phyloP scores from a whole-genome alignment of 2,329 filamentous ascomycete species.

The Aspergillus sp. region DNA sequence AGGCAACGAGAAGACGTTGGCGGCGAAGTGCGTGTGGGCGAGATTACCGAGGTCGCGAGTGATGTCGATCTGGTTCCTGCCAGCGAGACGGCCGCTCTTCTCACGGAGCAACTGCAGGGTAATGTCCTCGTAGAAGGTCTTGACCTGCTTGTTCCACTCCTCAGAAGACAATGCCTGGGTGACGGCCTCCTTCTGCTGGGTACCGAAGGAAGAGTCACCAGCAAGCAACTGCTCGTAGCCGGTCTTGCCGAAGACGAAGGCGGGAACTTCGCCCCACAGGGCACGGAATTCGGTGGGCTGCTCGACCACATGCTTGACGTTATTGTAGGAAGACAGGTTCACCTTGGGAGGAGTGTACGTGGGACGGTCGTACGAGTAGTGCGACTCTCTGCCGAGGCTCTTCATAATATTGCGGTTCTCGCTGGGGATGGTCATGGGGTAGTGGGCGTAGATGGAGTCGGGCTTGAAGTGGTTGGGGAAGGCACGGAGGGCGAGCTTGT shows the following conservation, averaged over 20 bases:
- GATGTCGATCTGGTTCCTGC: constrained; percentile 63
- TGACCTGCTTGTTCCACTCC: constrained; percentile 57
- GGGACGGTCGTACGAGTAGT: constrained; percentile 65
- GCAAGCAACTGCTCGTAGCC: constrained; percentile 53
- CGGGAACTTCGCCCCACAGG: constrained; percentile 57
- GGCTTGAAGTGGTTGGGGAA: constrained; percentile 73
- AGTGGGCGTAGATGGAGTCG: constrained; percentile 76
- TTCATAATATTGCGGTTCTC: constrained; percentile 68
- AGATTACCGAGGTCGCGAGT: constrained; percentile 52
- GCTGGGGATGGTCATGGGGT: constrained; percentile 61
- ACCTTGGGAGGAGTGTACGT: constrained; percentile 44
- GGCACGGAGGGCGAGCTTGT: constrained; percentile 72
- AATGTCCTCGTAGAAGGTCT: constrained; percentile 59
- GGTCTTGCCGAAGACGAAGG: constrained; percentile 55
- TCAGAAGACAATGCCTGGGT: constrained; percentile 54
- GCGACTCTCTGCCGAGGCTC: constrained; percentile 57
- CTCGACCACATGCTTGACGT: constrained; percentile 56
- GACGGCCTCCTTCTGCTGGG: constrained; percentile 48
- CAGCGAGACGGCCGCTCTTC: constrained; percentile 59
- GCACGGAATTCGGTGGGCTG: constrained; percentile 57
- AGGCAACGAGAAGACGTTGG: constrained; percentile 49
- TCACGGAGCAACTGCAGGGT: constrained; percentile 56
- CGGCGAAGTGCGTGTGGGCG: constrained; percentile 50
- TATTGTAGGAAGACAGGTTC: constrained; percentile 55
- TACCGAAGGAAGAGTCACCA: constrained; percentile 44